Base-by-base conservation (phyloP, 2,329 filamentous ascomycete species). In the Periconia sp. region DNA sequence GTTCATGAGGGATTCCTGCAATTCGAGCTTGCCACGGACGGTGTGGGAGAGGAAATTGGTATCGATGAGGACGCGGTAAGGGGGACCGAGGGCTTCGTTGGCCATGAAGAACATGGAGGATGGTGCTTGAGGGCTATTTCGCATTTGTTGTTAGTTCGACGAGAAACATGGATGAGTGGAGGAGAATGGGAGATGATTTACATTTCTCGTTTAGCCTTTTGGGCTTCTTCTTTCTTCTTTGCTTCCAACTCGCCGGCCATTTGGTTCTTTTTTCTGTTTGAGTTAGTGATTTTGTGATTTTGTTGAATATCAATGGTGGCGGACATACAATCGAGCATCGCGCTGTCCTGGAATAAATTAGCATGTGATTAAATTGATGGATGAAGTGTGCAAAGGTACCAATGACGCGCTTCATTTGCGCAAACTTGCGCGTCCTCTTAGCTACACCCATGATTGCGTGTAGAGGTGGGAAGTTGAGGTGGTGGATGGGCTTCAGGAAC, bases 361-460 rank as follows among this genome's bases (percentile, higher is more conserved):
- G 19, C 2, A 27, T 45, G 41, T n/a, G n/a, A n/a, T 65, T 49
- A 62, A 56, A 40, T 37, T 37, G 10, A 15, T 17, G 15, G 17
- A 33, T 18, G 23, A 5, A 43, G 31, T 3, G 11, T 27, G 35
- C 33, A 14, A 23, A 37, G 61, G 33, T 54, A 70, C 90, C 87
- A 64, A 97, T 92, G 49, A 96, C 79, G 63, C 91, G 83, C 80
- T 96, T 95, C 70, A 92, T 86, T 76, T 67, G 61, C 54, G 86
- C 93, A 74, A 96, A 97, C 79, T 97, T 97, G 79, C 92, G 87
- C 49, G 91, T 96, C 74, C 87, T 91, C 80, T 96, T 96, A 59
- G 87, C 85, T 63, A 92, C 85, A 77, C 92, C 92, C 93, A 97
- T 97, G 35, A 57, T 74, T 63, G 61, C 52, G 55, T 56, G 10